These are phyloP conservation scores for Gautieria morchelliformis DNA, from an alignment of 768 basidiomycete genomes.

Conservation along the genomic window DNA sequence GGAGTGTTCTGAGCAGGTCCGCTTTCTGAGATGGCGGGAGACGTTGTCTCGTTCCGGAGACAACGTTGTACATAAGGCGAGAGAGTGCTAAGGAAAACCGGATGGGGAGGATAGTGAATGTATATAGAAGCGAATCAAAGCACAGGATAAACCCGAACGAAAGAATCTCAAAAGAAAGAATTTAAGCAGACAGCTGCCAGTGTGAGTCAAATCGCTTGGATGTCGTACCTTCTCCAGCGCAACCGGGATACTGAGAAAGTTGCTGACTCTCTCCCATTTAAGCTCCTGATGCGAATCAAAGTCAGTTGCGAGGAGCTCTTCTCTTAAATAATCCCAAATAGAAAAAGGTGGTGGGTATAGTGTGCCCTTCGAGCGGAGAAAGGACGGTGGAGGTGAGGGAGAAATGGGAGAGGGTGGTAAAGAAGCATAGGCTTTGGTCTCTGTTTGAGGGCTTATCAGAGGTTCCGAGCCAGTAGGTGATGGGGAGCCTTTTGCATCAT, in stretches of 20 bases:
- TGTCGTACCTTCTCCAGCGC: conserved; percentile 84
- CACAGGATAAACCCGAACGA: conserved; percentile 89
- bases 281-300: conserved; percentile 90
- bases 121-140: conserved; percentile 94
- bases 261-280: conserved; percentile 94
- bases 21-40: conserved; percentile 87
- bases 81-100: conserved; percentile 61
- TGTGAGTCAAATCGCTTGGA: not conserved
- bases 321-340: conserved; percentile 85
- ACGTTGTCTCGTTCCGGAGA: conserved; percentile 29
- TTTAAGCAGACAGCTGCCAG: not conserved
- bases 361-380: conserved; percentile 12
- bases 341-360: conserved; percentile 49
- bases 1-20: conserved; percentile 73
- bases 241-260: conserved; percentile 86
- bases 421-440: conserved; percentile 45
- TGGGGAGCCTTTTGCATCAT: not conserved
- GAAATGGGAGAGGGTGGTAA: conserved; percentile 59
- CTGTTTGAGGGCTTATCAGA: not conserved
- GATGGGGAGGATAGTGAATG: conserved; percentile 95
- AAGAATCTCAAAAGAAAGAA: conserved; percentile 52
- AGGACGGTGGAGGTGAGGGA: conserved; percentile 9
- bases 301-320: conserved; percentile 86
- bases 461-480: not conserved
- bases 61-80: conserved; percentile 41